Evolutionary conservation across 192 early-diverging fungal species (phyloP).

Genomic region (Mortierella antarctica): DNA sequence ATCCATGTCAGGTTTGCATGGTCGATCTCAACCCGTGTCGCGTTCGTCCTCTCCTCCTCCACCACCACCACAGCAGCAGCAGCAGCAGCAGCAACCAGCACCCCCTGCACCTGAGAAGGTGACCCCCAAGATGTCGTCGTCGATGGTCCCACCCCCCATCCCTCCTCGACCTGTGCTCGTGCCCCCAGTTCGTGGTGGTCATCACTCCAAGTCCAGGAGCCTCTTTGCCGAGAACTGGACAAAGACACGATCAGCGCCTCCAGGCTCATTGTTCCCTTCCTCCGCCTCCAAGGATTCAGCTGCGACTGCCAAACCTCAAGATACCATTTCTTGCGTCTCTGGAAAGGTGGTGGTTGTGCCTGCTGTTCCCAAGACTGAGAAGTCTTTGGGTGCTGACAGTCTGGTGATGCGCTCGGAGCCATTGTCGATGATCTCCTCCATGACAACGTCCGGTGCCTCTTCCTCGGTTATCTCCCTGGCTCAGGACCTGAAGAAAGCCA

Average conservation of each 20-base stretch:
- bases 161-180: background rate
- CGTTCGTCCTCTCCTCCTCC: background rate
- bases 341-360: no score
- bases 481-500: slow-evolving; percentile 17
- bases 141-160: background rate
- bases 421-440: background rate
- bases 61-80: no score
- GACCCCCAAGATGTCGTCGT: background rate
- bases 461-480: slow-evolving; percentile 15
- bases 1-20: slow-evolving; percentile 32
- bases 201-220: background rate
- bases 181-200: background rate
- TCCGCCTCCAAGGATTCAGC: background rate
- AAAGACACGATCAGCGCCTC: slow-evolving; percentile 19
- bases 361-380: no score
- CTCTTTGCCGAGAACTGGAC: slow-evolving; percentile 35
- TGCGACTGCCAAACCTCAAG: background rate
- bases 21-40: background rate
- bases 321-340: no score
- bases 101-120: background rate
- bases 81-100: background rate
- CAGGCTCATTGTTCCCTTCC: background rate
- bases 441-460: background rate
- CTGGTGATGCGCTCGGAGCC: background rate
- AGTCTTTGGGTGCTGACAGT: background rate